Base-by-base conservation (phyloP, 495 filamentous ascomycete genomes). In the Cercophora samala region DNA sequence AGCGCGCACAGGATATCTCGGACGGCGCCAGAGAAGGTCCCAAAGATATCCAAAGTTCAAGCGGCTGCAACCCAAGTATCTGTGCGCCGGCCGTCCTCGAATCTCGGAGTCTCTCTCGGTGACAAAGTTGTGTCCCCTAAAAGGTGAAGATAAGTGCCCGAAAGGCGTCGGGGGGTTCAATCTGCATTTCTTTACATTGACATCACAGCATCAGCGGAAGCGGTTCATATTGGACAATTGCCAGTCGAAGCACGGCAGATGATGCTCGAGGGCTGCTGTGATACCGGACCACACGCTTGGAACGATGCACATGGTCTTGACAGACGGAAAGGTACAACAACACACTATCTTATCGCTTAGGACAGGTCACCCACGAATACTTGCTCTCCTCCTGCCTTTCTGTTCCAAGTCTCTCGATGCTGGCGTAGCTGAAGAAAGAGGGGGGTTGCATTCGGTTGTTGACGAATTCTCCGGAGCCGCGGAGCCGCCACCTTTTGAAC, bases 1-100 rank as follows among this genome's bases (percentile, higher is more conserved):
- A 46, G 37, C 37, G 37, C 11, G 37, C 37, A 46, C 37, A 46
- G 13, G 11, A 46, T 46, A 8, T 46, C 37, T 46, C 15, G 3
- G 15, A 46, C 11, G 15, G 37, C 37, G 13, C 37, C 37, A 46
- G 37, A 46, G 37, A 18, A 9, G 5, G 8, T 46, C 37, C 37
- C 37, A 17, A 58, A 22, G 15, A 58, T 21, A 58, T 46, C n/a
- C 37, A 46, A 46, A 46, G 37, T 46, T 23, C 53, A 56, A 56
- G 62, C 37, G 46, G 46, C 25, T 70, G 56, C 65, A 64, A 67
- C 68, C 58, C 63, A 62, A 70, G 68, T 62, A 64, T 70, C 65
- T 65, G 68, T 65, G 68, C 64, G 53, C 11, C 51, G 22, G n/a
- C n/a, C 21, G 53, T 32, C 15, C 6, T 46, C 37, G 37, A 46